Evolutionary conservation across 352 stramenopile genomes (phyloP), one percentile per base, ranked within the genome.

Genomic region (Lagenidium sp.): DNA sequence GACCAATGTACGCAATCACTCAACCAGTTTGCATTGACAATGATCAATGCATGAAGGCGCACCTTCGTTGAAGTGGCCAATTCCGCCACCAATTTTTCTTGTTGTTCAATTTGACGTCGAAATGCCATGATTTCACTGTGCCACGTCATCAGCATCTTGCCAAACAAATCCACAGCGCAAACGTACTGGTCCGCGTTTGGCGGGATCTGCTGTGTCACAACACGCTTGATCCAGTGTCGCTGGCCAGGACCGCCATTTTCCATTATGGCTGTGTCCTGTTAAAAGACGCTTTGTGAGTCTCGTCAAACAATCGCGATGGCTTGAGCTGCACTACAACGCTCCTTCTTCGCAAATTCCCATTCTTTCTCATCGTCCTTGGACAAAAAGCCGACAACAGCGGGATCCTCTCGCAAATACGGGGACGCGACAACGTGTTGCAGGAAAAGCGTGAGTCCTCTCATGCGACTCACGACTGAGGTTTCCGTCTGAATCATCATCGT

Each of bases 191-290:
- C 68, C 11, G 56, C 55, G 5, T 56, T 67, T 10, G 35, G 35
- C 1, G 49, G 42, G 8, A 69, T 57, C n/a, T 50, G 37, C 23
- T 70, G 49, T 20, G 44, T 59, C 11, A 69, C 39, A 42, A 87
- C 67, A 11, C 67, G 70, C 42, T 77, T 62, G 44, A 87, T 73
- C 75, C 75, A 87, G 19, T 65, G 67, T 51, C 84, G 57, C 44
- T 88, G 72, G 0, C 75, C 71, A 6, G 50, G 32, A 13, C 75
- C 72, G 11, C 60, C 75, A 43, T 84, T 79, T 25, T 88, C 75
- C 55, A 81, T 50, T 43, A 80, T 51, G 2, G 44, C 47, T 3
- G 59, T 72, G n/a, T 53, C 47, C 49, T 62, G 43, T 7, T 32
- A 35, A n/a, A n/a, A n/a, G n/a, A n/a, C n/a, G n/a, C n/a, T 1